Evolutionary conservation across 2,329 filamentous ascomycete genomes (phyloP), one percentile per base, ranked within the genome.

Genomic region (Stachybotrys chlorohalonatus): DNA sequence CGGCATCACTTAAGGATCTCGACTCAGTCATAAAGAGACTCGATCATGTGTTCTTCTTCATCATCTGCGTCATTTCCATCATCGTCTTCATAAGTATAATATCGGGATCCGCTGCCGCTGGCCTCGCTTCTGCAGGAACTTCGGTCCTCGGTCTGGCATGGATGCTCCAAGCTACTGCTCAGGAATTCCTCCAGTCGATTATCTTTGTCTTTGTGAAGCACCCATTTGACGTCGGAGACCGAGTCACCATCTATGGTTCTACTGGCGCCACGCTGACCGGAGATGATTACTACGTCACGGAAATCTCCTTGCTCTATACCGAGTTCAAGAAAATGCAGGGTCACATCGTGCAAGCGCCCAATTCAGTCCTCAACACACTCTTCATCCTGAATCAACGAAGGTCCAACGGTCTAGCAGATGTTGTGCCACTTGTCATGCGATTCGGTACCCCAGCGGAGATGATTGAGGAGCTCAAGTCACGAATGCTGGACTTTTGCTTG

Each of bases 291-390:
- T 96, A 95, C 60, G 92, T 97, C 53, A 95, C 95, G 54, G 90
- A 96, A 66, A 95, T 97, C 54, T 88, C 90, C 1, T 79, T 97
- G 1, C 79, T 96, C 15, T 97, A 94, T 68, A 97, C 93, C 13
- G 93, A 96, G 66, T 96, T 96, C 76, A 96, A 96, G 79, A 96
- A 96, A 77, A 93, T 96, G 89, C 87, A 96, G 70, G 93, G 93
- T 2, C 92, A 96, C 63, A 87, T 96, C 30, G 93, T 97, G 0
- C 93, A 96, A 70, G 93, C 93, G 1, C 93, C 93, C 11, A 97
- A 97, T 79, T 95, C 88, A 55, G 85, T 96, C 45, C 81, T 97
- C 54, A 97, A 96, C 71, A 90, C 84, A 0, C 79, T 97, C 0
- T 96, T 96, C 72, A 95, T 97, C 58, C 84, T 96, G 49, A 97